Base-by-base conservation (phyloP, 1,284 basidiomycete species). In the Trichosporon coremiiforme region DNA sequence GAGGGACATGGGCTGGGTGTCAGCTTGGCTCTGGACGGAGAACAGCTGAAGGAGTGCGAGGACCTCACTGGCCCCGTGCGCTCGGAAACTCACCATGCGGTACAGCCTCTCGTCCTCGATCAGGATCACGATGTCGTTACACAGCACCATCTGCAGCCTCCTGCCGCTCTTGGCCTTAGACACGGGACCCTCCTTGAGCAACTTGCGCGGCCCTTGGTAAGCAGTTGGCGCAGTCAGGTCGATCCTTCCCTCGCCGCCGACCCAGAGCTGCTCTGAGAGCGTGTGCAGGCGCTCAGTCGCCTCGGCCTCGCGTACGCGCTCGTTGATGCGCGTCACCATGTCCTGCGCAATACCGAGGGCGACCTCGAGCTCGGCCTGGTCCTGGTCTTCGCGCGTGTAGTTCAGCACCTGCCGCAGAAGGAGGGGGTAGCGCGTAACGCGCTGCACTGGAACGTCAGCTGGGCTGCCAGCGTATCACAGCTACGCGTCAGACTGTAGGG, bases 201-300 rank as follows among this genome's bases (percentile, higher is more conserved):
- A 85, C 72, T 85, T 87, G 25, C 95, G 87, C 9, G 87, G 84
- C 0, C 92, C 94, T 85, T 93, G 89, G 75, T 89, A 87, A 1
- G 90, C 88, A 8, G 94, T 97, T 0, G 92, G 91, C 2, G 90
- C 92, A 0, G 93, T 95, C n/a, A 98, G 85, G 79, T 98, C 94
- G 33, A 97, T 87, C 13, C 90, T 89, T 0, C 91, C 92, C 82
- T 93, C 89, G 25, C 82, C 81, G 9, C 92, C 93, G 66, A 95
- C 89, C 90, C 90, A 95, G 3, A 98, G 85, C 76, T 91, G 86
- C 72, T 91, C 88, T 6, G 91, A 92, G 33, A 98, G 86, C 17
- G 85, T 85, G 64, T 86, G 86, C 10, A 98, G 85, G 10, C 90
- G 87, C 73, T 93, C 91, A 2, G 85, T 81, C 1, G 90, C 89